Base-by-base conservation (phyloP, 371 early-diverging fungal genomes). In the Haplosporangium sp. region DNA sequence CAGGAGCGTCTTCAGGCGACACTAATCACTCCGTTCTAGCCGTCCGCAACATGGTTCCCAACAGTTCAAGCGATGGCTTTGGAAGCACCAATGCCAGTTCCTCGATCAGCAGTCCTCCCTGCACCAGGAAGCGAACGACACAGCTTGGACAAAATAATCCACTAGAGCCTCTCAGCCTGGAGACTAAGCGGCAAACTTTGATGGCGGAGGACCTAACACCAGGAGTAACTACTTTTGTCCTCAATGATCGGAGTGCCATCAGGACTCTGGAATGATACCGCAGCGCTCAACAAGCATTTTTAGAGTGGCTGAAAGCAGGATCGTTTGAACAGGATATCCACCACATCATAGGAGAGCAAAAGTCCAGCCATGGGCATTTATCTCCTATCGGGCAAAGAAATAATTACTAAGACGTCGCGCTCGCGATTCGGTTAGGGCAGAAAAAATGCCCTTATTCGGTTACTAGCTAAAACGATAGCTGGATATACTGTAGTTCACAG, bases 1-100 rank as follows among this genome's bases (percentile, higher is more conserved):
- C 58, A 54, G 47, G 42, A 62, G 48, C 14, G 13, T 12, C 5
- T 54, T 8, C 8, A 29, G 0, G 38, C 51, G 1, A 67, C 60
- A 16, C n/a, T 67, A 41, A 41, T 67, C 5, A 48, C 68, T 11
- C 68, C 68, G 18, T 46, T 38, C 13, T 67, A 62, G 68, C 55
- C 61, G 14, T 37, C 38, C 0, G 60, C 68, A 9, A 47, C 36
- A 4, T 67, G 68, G 68, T 67, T 40, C 53, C 61, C 68, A n/a
- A 46, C 47, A 14, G 11, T 61, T 1, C 37, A 9, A 20, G 18
- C 43, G 21, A 67, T 67, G 68, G 14, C 56, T 0, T n/a, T n/a
- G n/a, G n/a, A n/a, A n/a, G n/a, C n/a, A n/a, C n/a, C n/a, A n/a
- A n/a, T n/a, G n/a, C n/a, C n/a, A n/a, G n/a, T n/a, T n/a, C n/a